These are phyloP conservation scores for Ziziphus jujuba DNA, from an alignment of 306 rosid genomes.

Conservation along the genomic window DNA sequence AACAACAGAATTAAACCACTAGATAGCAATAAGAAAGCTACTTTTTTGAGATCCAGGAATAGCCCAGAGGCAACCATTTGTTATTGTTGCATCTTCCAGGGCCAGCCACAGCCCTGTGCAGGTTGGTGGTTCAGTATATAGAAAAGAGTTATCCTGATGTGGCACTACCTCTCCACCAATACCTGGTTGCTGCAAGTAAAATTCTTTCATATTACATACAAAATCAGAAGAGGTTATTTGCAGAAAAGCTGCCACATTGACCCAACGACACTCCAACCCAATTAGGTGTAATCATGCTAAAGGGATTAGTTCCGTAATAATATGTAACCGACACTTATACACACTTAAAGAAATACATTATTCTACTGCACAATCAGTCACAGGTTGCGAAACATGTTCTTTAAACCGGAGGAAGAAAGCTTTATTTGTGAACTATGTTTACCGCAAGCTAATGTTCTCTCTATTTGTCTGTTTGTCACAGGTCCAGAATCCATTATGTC, in stretches of 20 bases:
- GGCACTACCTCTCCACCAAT: conserved; percentile 99
- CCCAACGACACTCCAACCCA: not conserved
- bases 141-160: conserved; percentile 93
- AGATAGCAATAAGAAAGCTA: conserved; percentile 27
- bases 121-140: conserved; percentile 86
- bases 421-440: no score
- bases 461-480: no score
- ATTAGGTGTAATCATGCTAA: no score
- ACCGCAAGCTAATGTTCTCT: no score
- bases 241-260: not conserved
- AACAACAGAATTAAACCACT: not conserved
- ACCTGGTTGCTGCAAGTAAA: conserved; percentile 83
- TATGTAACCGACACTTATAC: no score
- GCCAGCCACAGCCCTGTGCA: conserved; percentile 98
- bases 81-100: conserved; percentile 76
- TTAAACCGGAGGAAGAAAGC: no score
- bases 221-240: conserved; percentile 16
- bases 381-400: no score
- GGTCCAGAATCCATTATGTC: not conserved
- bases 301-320: no score
- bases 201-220: conserved; percentile 9
- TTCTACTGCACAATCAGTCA: no score
- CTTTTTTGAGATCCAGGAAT: conserved; percentile 96
- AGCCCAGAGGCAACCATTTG: conserved; percentile 92
- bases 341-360: no score